Evolutionary conservation across 2,329 filamentous ascomycete species (phyloP), one percentile per base, ranked within the genome.

Genomic region (Calonectria pseudoturangicola): DNA sequence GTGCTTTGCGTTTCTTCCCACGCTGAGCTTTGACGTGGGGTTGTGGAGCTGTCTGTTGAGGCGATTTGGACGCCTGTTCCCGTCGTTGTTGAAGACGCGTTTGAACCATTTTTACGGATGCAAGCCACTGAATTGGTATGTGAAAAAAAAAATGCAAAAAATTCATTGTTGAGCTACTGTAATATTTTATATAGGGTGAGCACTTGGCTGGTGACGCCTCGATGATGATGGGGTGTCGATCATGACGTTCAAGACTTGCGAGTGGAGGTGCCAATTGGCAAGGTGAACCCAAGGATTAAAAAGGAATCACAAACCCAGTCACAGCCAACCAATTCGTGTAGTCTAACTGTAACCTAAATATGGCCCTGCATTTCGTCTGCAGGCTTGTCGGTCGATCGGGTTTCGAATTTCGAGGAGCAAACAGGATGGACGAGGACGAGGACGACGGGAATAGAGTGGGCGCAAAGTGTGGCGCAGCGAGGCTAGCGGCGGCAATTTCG

Each of bases 231-330:
- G n/a, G 13, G 12, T 21, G 54, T 15, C 33, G 54, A 60, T 60
- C 54, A 60, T 60, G 54, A 60, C 54, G 54, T 60, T 7, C 13
- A 60, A 41, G 54, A 60, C 54, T 60, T 9, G 54, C 33, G 16
- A 41, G 39, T 10, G 54, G 6, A 21, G 39, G 21, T n/a, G 54
- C 39, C 30, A 58, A 15, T 58, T 36, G 54, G 33, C 9, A 15
- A 21, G 25, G 16, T n/a, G n/a, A 48, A 48, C 18, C 18, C 21
- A n/a, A n/a, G 2, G 8, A 13, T n/a, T 21, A 13, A 48, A 25
- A 25, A 48, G 21, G 9, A 27, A 18, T n/a, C 13, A n/a, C 41
- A 33, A 33, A 13, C 0, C 28, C 36, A 28, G 21, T 8, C n/a
- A 13, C 16, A 16, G 8, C 54, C 33, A 58, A 60, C 25, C 21